A percentile compares a stretch with the other conserved stretches of the same genome.
These are phyloP conservation scores for Escovopsis weberi DNA, from an alignment of 2,329 filamentous ascomycete genomes.

Conservation along the genomic window DNA sequence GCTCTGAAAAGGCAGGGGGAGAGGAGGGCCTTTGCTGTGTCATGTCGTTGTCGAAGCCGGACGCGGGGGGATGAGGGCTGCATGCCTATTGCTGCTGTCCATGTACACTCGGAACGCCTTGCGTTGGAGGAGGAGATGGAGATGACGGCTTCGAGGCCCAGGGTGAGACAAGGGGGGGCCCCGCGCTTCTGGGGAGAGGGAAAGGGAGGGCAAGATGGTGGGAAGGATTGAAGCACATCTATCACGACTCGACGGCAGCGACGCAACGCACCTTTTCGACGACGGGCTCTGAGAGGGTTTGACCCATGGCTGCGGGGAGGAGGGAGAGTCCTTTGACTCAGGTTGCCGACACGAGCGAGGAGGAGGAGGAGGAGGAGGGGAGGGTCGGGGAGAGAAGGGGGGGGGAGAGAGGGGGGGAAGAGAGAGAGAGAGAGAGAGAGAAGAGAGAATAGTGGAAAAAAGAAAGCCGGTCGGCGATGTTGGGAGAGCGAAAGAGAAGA, in stretches of 20 bases:
- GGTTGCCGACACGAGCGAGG: conserved; percentile 5
- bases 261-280: conserved; percentile 71
- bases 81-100: too few relatives aligned
- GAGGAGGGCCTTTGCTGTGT: too few relatives aligned
- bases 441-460: not conserved
- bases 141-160: not conserved
- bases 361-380: conserved; percentile 2
- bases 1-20: too few relatives aligned
- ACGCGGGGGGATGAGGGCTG: too few relatives aligned
- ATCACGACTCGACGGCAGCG: conserved; percentile 3
- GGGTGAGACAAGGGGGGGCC: not conserved
- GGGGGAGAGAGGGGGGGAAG: not conserved
- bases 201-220: conserved; percentile 3
- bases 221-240: not conserved
- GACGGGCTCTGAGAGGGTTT: conserved; percentile 97
- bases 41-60: too few relatives aligned
- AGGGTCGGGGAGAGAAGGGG: not conserved
- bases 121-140: too few relatives aligned
- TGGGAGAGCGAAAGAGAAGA: too few relatives aligned
- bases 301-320: conserved; percentile 57
- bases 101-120: not conserved
- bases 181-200: not conserved
- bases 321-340: conserved; percentile 9
- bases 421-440: not conserved
- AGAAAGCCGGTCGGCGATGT: too few relatives aligned